These are phyloP conservation scores for Diaporthe batatas DNA, from an alignment of 2,329 filamentous ascomycete species.

Conservation along the genomic window DNA sequence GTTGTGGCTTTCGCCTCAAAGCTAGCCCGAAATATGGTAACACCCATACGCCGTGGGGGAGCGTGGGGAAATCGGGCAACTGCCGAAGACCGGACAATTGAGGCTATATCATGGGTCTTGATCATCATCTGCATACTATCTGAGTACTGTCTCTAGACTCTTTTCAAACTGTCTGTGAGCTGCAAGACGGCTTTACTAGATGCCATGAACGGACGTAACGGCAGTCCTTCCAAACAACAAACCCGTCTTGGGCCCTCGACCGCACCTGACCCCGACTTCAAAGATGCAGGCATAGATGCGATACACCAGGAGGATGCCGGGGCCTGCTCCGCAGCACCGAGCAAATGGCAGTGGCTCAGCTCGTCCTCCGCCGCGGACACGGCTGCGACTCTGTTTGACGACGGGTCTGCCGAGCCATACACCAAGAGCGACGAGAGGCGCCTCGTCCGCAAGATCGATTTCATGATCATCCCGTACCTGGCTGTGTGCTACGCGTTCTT, in stretches of 20 bases:
- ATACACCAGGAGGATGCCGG: constrained; percentile 30
- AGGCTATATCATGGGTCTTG: background rate
- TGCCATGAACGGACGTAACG: background rate
- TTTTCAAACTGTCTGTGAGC: background rate
- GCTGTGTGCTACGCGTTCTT: constrained; percentile 41
- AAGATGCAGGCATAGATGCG: constrained; percentile 1
- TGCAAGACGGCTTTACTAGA: background rate
- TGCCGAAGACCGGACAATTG: constrained; percentile 3
- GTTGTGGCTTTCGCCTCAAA: constrained; percentile 25
- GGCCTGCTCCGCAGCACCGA: background rate
- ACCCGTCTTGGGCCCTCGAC: background rate
- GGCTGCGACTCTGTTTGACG: constrained; percentile 33
- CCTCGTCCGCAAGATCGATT: constrained; percentile 41
- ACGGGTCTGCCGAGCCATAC: constrained; percentile 26
- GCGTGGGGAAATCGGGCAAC: constrained; percentile 8
- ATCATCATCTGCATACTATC: background rate
- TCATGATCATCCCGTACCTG: constrained; percentile 40
- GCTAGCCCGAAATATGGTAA: constrained; percentile 28
- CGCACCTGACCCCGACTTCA: constrained; percentile 14
- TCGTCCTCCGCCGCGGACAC: constrained; percentile 30
- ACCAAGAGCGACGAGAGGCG: constrained; percentile 35
- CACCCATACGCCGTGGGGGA: background rate
- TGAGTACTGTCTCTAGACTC: background rate
- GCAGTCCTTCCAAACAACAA: background rate
- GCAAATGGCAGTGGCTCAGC: constrained; percentile 2